Evolutionary conservation across 306 rosid genomes (phyloP).

Genomic region (Spatholobus suberectus): DNA sequence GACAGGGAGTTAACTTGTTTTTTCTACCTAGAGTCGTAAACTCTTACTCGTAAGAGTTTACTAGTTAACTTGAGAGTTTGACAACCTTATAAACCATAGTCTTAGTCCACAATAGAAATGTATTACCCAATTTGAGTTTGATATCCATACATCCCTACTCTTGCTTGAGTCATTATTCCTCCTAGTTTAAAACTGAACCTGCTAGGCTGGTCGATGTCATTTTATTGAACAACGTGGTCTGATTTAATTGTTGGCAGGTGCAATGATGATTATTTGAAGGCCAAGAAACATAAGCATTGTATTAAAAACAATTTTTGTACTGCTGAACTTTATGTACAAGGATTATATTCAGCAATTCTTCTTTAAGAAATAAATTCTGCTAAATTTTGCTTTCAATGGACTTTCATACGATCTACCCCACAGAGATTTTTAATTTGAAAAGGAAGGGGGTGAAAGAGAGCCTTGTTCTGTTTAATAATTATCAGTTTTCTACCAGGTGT

Average conservation of each 20-base stretch:
- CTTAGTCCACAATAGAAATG: not conserved
- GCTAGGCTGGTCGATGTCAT: not conserved
- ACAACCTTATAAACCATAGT: not conserved
- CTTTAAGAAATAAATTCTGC: not conserved
- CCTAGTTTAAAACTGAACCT: conserved; percentile 4
- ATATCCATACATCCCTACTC: not conserved
- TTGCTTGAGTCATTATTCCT: not conserved
- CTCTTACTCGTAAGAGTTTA: too few relatives aligned
- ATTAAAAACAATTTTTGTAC: not conserved
- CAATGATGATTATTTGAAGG: not conserved
- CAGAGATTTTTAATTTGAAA: conserved; percentile 4
- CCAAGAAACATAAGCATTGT: not conserved
- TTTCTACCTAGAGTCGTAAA: too few relatives aligned
- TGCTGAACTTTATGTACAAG: not conserved
- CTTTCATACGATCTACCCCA: not conserved
- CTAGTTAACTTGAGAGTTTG: too few relatives aligned
- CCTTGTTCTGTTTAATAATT: conserved; percentile 12
- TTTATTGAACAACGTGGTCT: not conserved
- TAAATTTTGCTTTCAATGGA: conserved; percentile 1
- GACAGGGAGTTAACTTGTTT: too few relatives aligned
- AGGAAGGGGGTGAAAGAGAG: too few relatives aligned
- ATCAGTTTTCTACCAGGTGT: conserved; percentile 61
- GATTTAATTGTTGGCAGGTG: not conserved
- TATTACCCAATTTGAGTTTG: not conserved
- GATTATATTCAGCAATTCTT: not conserved